phyloP scores from a whole-genome alignment of 1,139 yeast species.

The Yarrowia galli region DNA sequence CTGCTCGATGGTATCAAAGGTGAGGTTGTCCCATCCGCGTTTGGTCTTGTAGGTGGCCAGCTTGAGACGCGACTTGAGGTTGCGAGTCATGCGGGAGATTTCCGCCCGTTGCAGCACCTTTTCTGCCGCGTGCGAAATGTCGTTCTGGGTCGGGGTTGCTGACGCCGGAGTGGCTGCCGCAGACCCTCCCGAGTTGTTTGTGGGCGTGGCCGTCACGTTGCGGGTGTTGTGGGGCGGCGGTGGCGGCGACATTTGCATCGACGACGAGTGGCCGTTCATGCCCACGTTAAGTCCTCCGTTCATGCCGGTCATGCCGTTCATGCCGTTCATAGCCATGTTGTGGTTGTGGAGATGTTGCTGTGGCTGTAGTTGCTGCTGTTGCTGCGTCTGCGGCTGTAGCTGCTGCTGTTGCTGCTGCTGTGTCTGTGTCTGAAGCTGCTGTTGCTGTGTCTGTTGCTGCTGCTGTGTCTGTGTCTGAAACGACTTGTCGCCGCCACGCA shows the following conservation, averaged over 20 bases:
- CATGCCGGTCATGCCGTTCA: background rate
- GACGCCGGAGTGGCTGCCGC: conserved; percentile 4
- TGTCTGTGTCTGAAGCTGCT: too few relatives aligned
- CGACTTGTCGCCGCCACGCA: conserved; percentile 19
- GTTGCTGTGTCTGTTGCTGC: background rate
- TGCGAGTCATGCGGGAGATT: conserved; percentile 53
- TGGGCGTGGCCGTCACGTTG: conserved; percentile 1
- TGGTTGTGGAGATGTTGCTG: too few relatives aligned
- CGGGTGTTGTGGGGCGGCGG: background rate
- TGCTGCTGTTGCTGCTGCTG: too few relatives aligned
- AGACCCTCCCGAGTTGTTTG: background rate
- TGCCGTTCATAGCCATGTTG: conserved; percentile 5
- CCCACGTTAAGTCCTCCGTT: background rate
- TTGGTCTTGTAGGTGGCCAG: conserved; percentile 54
- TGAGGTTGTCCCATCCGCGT: conserved; percentile 53
- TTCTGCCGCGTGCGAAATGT: conserved; percentile 47
- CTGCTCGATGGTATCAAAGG: conserved; percentile 52
- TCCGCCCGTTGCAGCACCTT: conserved; percentile 54
- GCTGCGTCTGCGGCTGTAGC: too few relatives aligned
- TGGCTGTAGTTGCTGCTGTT: too few relatives aligned
- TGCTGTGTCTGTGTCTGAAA: conserved; percentile 8
- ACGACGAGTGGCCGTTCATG: background rate
- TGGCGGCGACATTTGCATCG: conserved; percentile 7
- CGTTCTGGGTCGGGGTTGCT: conserved; percentile 8
- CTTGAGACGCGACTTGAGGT: conserved; percentile 53